These are phyloP conservation scores for Xerophyta viscosa DNA, from an alignment of 106 monocot genomes.

Conservation along the genomic window DNA sequence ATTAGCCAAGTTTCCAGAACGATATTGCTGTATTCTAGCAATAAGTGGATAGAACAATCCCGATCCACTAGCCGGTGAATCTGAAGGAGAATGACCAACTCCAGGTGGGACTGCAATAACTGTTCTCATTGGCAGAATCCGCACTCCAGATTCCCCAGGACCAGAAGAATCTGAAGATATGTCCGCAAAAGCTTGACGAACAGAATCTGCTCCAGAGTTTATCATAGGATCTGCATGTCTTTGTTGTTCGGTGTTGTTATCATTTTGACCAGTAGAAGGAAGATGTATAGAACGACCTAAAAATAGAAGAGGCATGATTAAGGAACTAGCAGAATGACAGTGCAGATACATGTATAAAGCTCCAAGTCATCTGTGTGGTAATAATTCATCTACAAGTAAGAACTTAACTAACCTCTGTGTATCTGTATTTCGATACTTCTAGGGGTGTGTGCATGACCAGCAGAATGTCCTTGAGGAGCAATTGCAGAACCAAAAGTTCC, in stretches of 20 bases:
- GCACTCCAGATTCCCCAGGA: slow-evolving; percentile 44
- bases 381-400: neutral
- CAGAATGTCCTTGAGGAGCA: slow-evolving; percentile 18
- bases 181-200: slow-evolving; percentile 23
- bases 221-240: slow-evolving; percentile 28
- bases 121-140: slow-evolving; percentile 61
- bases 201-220: slow-evolving; percentile 19
- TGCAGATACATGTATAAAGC: neutral
- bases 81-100: slow-evolving; percentile 23
- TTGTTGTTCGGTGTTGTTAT: slow-evolving; percentile 21
- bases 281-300: slow-evolving; percentile 34
- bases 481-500: slow-evolving; percentile 27
- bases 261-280: slow-evolving; percentile 18
- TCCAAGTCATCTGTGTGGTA: neutral
- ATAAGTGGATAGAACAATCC: slow-evolving; percentile 46
- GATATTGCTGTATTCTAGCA: slow-evolving; percentile 41
- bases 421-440: slow-evolving; percentile 83
- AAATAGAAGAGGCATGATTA: slow-evolving; percentile 6
- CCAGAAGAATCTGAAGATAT: slow-evolving; percentile 15
- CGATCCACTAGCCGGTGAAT: slow-evolving; percentile 30
- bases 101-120: slow-evolving; percentile 68
- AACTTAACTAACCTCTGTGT: slow-evolving; percentile 42
- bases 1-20: slow-evolving; percentile 18
- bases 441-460: slow-evolving; percentile 38
- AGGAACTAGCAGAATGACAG: neutral